These are phyloP conservation scores for Asterophora lycoperdoides DNA, from an alignment of 768 basidiomycete genomes.

Conservation along the genomic window DNA sequence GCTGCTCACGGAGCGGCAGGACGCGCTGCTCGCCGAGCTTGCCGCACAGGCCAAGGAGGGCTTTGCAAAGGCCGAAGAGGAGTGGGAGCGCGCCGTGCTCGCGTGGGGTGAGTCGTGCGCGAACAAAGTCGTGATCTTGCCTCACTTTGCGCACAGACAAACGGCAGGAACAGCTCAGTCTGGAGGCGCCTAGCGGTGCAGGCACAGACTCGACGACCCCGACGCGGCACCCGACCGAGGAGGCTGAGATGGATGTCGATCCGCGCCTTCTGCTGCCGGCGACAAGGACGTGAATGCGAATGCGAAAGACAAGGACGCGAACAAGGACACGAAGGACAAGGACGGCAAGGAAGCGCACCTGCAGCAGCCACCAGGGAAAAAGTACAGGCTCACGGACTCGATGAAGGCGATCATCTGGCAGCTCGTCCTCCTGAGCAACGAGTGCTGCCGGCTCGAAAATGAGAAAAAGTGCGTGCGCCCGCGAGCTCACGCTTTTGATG, in stretches of 20 bases:
- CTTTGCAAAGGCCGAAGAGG: slow-evolving; percentile 66
- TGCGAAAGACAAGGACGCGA: slow-evolving; percentile 20
- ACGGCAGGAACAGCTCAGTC: slow-evolving; percentile 52
- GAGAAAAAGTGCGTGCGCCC: slow-evolving; percentile 51
- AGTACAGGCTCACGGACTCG: slow-evolving; percentile 72
- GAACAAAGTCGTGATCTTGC: no score
- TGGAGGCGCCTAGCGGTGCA: slow-evolving; percentile 26
- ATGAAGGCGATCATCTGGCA: slow-evolving; percentile 83
- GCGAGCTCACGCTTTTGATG: no score
- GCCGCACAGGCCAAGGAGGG: slow-evolving; percentile 56
- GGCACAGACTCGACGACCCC: slow-evolving; percentile 36
- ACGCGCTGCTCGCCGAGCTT: slow-evolving; percentile 62
- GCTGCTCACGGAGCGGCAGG: slow-evolving; percentile 64
- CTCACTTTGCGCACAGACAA: slow-evolving; percentile 29
- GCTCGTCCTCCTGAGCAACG: slow-evolving; percentile 76
- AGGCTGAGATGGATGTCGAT: slow-evolving; percentile 45
- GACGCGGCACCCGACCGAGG: slow-evolving; percentile 43
- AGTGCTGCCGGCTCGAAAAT: slow-evolving; percentile 67
- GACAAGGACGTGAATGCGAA: slow-evolving; percentile 15
- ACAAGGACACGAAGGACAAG: slow-evolving; percentile 17
- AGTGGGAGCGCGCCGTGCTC: slow-evolving; percentile 67
- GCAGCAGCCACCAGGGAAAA: slow-evolving; percentile 66
- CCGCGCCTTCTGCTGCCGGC: slow-evolving; percentile 3
- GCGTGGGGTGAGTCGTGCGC: slow-evolving; percentile 58
- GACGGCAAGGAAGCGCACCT: slow-evolving; percentile 33